Conservation (phyloP, 1,139 yeast species). For the Debaryomyces nepalensis region DNA sequence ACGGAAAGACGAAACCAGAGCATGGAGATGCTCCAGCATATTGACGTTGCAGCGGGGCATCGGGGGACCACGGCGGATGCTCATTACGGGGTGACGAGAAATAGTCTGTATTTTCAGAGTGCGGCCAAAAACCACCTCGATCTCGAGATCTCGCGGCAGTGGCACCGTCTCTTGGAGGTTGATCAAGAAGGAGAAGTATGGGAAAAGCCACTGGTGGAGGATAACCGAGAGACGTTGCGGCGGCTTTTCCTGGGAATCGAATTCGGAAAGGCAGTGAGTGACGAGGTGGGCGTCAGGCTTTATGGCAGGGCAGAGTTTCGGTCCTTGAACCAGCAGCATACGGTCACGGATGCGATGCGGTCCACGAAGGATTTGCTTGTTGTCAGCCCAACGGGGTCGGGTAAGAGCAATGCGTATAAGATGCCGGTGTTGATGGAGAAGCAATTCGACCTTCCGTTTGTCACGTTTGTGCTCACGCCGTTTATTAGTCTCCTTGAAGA, state of each 20-base stretch:
- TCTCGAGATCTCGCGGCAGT: not conserved
- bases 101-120: not conserved
- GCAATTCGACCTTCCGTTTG: not conserved
- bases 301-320: too few relatives aligned
- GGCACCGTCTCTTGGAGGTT: not conserved
- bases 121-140: not conserved
- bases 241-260: too few relatives aligned
- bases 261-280: too few relatives aligned
- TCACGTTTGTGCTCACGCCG: conserved; percentile 1
- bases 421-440: not conserved
- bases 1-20: not conserved
- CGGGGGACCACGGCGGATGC: not conserved
- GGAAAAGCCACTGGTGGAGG: too few relatives aligned
- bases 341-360: not conserved
- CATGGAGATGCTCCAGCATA: not conserved
- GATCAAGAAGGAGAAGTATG: too few relatives aligned
- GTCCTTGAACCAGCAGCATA: not conserved
- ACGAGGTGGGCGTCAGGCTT: too few relatives aligned
- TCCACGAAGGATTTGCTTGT: not conserved
- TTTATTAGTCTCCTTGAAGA: not conserved
- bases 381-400: conserved; percentile 2
- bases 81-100: not conserved
- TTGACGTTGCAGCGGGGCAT: not conserved
- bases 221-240: too few relatives aligned
- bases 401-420: conserved; percentile 1